Percentiles rank a stretch among this genome's conserved stretches.
These are phyloP conservation scores for Malassezia obtusa DNA, from an alignment of 1,284 basidiomycete genomes.

Conservation along the genomic window DNA sequence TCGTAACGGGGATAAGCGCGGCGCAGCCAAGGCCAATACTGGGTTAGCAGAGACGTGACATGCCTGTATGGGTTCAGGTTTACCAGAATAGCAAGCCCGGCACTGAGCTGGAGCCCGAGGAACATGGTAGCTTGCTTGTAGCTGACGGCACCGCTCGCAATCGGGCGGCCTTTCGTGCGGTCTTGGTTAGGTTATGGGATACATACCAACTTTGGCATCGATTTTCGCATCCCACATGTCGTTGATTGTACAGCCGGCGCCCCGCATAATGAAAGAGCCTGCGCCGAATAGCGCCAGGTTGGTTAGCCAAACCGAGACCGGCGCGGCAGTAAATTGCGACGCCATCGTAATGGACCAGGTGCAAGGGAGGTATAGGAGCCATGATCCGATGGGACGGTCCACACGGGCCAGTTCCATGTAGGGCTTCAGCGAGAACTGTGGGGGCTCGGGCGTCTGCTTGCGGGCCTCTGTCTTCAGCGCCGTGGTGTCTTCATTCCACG, in stretches of 20 bases:
- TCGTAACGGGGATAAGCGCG: slow-evolving; percentile 71
- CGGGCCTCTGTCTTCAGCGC: neutral
- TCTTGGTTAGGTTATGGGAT: slow-evolving; percentile 48
- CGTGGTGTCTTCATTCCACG: neutral
- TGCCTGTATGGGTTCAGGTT: slow-evolving; percentile 93
- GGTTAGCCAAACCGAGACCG: slow-evolving; percentile 25
- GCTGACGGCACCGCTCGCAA: slow-evolving; percentile 75
- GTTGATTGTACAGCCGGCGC: slow-evolving; percentile 96
- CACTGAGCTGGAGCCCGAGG: slow-evolving; percentile 69
- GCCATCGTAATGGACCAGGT: slow-evolving; percentile 44
- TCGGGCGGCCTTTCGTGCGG: slow-evolving; percentile 59
- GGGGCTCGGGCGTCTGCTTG: neutral
- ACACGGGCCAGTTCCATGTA: slow-evolving; percentile 77
- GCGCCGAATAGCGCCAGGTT: slow-evolving; percentile 67
- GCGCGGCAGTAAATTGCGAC: slow-evolving; percentile 28
- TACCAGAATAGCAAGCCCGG: slow-evolving; percentile 76
- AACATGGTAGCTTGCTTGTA: slow-evolving; percentile 69
- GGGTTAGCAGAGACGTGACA: slow-evolving; percentile 21
- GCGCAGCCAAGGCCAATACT: slow-evolving; percentile 86
- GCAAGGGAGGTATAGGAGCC: slow-evolving; percentile 86
- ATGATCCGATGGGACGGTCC: slow-evolving; percentile 89
- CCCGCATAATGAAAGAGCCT: slow-evolving; percentile 89
- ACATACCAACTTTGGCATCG: slow-evolving; percentile 79
- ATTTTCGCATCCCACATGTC: slow-evolving; percentile 94
- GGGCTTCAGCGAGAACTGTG: slow-evolving; percentile 50